These are phyloP conservation scores for Penicillium paxilli DNA, from an alignment of 495 filamentous ascomycete genomes.

Conservation along the genomic window DNA sequence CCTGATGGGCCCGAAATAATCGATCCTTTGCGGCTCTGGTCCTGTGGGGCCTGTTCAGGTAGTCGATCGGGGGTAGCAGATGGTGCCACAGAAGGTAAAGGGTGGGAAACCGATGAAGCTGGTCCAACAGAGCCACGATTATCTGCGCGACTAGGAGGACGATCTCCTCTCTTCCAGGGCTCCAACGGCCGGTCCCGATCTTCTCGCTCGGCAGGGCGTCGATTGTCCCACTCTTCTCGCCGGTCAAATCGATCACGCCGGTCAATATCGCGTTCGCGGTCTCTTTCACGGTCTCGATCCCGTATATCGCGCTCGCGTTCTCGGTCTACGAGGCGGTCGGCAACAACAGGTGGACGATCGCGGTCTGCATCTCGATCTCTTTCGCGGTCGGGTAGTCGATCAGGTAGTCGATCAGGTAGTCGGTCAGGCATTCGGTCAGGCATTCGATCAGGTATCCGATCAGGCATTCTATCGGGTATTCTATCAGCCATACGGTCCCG, in stretches of 20 bases:
- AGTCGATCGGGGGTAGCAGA: constrained; percentile 11
- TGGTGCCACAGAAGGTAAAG: neutral
- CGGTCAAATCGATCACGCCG: constrained; percentile 48
- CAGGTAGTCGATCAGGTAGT: constrained; percentile 28
- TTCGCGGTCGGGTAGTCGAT: constrained; percentile 26
- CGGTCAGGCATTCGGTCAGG: constrained; percentile 32
- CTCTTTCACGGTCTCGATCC: constrained; percentile 36
- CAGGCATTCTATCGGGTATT: constrained; percentile 25
- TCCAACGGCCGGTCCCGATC: constrained; percentile 63
- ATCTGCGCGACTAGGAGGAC: constrained; percentile 41
- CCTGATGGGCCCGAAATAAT: constrained; percentile 21
- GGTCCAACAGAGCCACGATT: constrained; percentile 39
- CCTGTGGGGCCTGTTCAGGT: constrained; percentile 24
- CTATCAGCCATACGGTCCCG: constrained; percentile 38
- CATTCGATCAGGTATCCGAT: constrained; percentile 32
- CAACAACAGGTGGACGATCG: constrained; percentile 4
- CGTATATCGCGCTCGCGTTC: constrained; percentile 36
- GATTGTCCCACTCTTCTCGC: constrained; percentile 42
- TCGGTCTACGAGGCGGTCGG: constrained; percentile 10
- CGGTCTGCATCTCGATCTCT: constrained; percentile 34
- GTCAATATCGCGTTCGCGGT: constrained; percentile 38
- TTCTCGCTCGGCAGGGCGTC: constrained; percentile 46
- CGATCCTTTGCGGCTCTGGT: constrained; percentile 42
- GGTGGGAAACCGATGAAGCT: constrained; percentile 22
- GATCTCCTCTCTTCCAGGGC: constrained; percentile 49